A percentile compares a stretch with the other conserved stretches of the same genome.
Evolutionary conservation across 768 basidiomycete species (phyloP).

Genomic region (Botryobasidium botryosum): DNA sequence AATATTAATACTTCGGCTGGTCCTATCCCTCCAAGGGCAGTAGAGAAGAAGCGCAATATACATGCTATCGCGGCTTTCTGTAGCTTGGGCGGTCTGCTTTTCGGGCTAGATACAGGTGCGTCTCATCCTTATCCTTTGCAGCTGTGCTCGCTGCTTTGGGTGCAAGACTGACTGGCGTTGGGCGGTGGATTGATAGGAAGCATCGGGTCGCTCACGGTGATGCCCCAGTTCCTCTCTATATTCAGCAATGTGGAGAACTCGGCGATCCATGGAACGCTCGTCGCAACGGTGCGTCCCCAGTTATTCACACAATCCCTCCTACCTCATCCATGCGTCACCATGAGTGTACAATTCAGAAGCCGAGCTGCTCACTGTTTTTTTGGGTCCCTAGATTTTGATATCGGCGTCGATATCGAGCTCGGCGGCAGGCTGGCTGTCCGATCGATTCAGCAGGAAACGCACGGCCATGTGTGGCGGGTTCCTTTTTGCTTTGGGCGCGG

Average conservation of each 20-base stretch:
- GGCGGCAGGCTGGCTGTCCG: constrained; percentile 25
- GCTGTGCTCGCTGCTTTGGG: not conserved
- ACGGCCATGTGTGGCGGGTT: constrained; percentile 28
- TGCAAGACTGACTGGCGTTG: not conserved
- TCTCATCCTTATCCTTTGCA: not conserved
- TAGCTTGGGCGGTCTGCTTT: constrained; percentile 20
- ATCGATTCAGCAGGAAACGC: constrained; percentile 30
- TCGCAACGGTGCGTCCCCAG: constrained; percentile 9
- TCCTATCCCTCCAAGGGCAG: too few relatives aligned
- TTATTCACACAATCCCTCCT: not conserved
- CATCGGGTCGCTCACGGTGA: constrained; percentile 31
- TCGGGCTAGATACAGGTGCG: constrained; percentile 23
- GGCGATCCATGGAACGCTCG: constrained; percentile 11
- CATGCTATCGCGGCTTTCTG: constrained; percentile 4
- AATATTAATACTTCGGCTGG: too few relatives aligned
- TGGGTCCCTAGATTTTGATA: constrained; percentile 12
- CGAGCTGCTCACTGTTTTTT: too few relatives aligned
- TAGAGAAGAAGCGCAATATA: too few relatives aligned
- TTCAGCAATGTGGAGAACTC: constrained; percentile 9
- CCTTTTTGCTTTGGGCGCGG: constrained; percentile 27
- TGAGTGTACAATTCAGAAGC: too few relatives aligned
- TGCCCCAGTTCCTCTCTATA: constrained; percentile 26
- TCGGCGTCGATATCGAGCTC: constrained; percentile 13
- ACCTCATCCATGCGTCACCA: not conserved
- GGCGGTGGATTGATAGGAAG: too few relatives aligned